Evolutionary conservation across 1,284 basidiomycete species (phyloP), one percentile per base, ranked within the genome.

Genomic region (Leccinum subrobustum): DNA sequence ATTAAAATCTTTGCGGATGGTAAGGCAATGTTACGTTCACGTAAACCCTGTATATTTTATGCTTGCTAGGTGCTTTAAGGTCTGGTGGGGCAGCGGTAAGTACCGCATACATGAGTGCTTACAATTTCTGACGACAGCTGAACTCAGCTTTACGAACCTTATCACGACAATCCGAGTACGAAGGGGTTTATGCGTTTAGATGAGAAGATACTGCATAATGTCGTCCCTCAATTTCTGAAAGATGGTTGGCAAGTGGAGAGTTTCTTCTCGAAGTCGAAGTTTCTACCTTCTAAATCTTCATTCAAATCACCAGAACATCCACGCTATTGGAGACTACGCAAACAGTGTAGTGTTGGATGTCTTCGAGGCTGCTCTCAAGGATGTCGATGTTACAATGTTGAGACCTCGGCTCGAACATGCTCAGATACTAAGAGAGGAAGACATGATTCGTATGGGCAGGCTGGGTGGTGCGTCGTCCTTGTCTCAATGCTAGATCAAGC

Each of bases 1-100:
- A 88, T 96, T 65, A 98, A 97, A 75, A 87, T 97, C 11, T 95
- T 96, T 73, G 90, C 89, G 16, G 92, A 94, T 74, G 92, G 90
- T 87, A 72, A 65, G 72, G 59, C 39, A 37, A 16, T 54, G n/a
- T 33, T 25, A 18, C 35, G 3, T 59, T 51, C 48, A 53, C 57
- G 61, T 48, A 4, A 23, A 51, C 35, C 50, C 14, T 51, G 56
- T 6, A 58, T 58, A 25, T 56, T 16, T 47, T 42, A 51, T 33
- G 58, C n/a, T 62, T 63, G 16, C 35, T 73, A 88, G 92, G 92
- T 63, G 95, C 95, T 33, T 77, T 97, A n/a, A 85, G 95, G 31
- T 91, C 90, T 12, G 91, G 93, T 68, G 93, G 94, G 27, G 92
- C 94, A 31, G 94, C 95, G 48, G 88, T 96, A 77, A 76, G 85